Percentiles rank a stretch among this genome's conserved stretches.
These are phyloP conservation scores for Pilaira anomala DNA, from an alignment of 192 early-diverging fungal species.

Conservation along the genomic window DNA sequence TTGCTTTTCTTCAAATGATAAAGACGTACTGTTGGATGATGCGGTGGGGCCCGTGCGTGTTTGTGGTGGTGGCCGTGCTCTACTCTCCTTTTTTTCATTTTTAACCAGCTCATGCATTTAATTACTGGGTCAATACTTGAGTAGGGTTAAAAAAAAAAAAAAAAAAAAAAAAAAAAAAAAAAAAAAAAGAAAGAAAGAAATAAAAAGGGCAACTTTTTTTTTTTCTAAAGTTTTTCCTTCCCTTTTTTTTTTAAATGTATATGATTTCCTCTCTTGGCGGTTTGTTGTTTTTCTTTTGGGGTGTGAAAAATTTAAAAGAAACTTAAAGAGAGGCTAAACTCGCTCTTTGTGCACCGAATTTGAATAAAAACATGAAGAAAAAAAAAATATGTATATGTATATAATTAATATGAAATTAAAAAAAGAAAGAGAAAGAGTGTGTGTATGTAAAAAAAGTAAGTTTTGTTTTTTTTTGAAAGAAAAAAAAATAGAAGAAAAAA, in stretches of 20 bases:
- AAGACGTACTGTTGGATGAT: constrained; percentile 6
- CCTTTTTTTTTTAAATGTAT: not conserved
- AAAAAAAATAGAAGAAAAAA: constrained; percentile 12
- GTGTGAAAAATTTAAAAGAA: not conserved
- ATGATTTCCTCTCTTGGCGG: not conserved
- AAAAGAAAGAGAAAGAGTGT: too few relatives aligned
- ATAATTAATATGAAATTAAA: too few relatives aligned
- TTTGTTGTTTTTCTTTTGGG: too few relatives aligned
- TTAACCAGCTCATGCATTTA: constrained; percentile 20
- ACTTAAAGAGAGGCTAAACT: not conserved
- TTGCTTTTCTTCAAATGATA: constrained; percentile 8
- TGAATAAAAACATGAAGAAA: not conserved
- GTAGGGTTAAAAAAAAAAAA: constrained; percentile 7
- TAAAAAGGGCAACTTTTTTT: not conserved
- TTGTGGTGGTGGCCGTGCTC: constrained; percentile 9
- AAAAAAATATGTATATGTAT: constrained; percentile 11
- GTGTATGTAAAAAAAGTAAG: too few relatives aligned
- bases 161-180: constrained; percentile 19
- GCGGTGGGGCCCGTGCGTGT: constrained; percentile 21
- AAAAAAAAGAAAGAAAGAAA: constrained; percentile 11
- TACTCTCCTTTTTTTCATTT: constrained; percentile 20
- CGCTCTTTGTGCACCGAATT: too few relatives aligned
- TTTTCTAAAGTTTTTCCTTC: not conserved
- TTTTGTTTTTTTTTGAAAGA: constrained; percentile 3
- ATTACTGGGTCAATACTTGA: not conserved